Evolutionary conservation across 2,329 filamentous ascomycete genomes (phyloP).

Genomic region (Venturia nashicola): DNA sequence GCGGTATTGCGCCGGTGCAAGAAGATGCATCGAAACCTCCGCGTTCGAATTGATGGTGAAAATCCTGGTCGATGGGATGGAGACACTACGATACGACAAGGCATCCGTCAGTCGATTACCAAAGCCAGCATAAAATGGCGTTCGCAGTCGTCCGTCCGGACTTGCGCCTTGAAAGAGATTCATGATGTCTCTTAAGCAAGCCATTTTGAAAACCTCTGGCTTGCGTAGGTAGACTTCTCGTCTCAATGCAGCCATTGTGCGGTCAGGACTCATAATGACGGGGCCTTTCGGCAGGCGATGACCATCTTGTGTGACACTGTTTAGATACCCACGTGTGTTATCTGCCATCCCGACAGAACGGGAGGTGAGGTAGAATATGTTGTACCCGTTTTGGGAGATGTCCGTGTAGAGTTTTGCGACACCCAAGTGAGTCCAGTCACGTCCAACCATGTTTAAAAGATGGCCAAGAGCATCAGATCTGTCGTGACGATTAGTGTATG

Average conservation of each 20-base stretch:
- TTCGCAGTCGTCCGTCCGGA: conserved; percentile 42
- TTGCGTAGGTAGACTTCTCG: conserved; percentile 92
- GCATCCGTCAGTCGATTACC: conserved; percentile 95
- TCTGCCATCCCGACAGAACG: conserved; percentile 90
- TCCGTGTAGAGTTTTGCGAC: conserved; percentile 97
- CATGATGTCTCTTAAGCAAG: conserved; percentile 86
- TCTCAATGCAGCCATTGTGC: conserved; percentile 84
- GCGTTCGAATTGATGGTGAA: conserved; percentile 99
- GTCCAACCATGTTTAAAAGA: conserved; percentile 89
- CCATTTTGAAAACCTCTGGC: conserved; percentile 99
- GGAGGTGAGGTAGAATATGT: conserved; percentile 95
- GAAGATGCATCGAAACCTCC: conserved; percentile 80
- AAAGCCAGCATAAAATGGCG: conserved; percentile 93
- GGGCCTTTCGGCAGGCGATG: conserved; percentile 80
- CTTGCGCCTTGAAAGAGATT: conserved; percentile 55
- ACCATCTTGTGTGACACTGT: conserved; percentile 78
- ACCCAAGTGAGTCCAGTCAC: conserved; percentile 94
- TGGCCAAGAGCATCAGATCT: conserved; percentile 82
- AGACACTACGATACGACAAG: conserved; percentile 87
- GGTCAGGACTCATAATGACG: conserved; percentile 87
- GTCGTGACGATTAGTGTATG: conserved; percentile 13
- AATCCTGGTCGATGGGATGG: conserved; percentile 86
- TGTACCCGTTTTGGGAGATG: conserved; percentile 90
- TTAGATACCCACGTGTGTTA: conserved; percentile 76
- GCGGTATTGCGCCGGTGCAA: conserved; percentile 88